Conservation (phyloP, 202 grass and related monocot genomes). For the Alloteropsis angusta region DNA sequence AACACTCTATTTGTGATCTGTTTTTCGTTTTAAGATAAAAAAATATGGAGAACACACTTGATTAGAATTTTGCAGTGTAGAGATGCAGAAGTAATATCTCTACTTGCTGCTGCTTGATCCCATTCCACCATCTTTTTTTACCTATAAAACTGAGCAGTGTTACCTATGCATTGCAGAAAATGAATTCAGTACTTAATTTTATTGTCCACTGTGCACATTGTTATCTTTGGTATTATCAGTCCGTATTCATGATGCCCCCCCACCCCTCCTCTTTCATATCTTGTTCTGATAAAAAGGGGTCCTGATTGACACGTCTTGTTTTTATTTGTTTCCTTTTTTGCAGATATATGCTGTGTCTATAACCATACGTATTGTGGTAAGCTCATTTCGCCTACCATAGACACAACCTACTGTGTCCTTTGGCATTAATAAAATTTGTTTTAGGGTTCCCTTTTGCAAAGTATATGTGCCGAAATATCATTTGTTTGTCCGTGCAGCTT, state of each 20-base stretch:
- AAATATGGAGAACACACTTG: not conserved
- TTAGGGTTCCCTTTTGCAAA: not conserved
- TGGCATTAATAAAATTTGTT: not conserved
- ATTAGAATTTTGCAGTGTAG: not conserved
- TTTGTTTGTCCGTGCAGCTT: slow-evolving; percentile 35
- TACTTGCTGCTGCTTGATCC: not conserved
- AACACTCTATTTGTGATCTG: not conserved
- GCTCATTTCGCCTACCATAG: slow-evolving; percentile 15
- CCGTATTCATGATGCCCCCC: not conserved
- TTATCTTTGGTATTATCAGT: not conserved
- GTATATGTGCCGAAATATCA: not conserved
- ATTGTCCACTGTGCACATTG: not conserved
- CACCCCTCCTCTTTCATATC: not conserved
- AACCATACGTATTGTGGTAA: slow-evolving; percentile 76
- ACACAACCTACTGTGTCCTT: not conserved
- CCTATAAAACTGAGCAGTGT: not conserved
- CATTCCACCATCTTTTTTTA: not conserved
- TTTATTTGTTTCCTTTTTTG: slow-evolving; percentile 4
- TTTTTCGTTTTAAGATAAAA: not conserved
- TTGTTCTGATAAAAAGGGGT: slow-evolving; percentile 5
- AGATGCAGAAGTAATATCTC: not conserved
- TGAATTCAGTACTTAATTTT: not conserved
- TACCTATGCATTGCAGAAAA: not conserved
- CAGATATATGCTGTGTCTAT: slow-evolving; percentile 80
- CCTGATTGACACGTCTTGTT: not conserved